phyloP scores from a whole-genome alignment of 2,329 filamentous ascomycete genomes.

The Hymenoscyphus linearis region DNA sequence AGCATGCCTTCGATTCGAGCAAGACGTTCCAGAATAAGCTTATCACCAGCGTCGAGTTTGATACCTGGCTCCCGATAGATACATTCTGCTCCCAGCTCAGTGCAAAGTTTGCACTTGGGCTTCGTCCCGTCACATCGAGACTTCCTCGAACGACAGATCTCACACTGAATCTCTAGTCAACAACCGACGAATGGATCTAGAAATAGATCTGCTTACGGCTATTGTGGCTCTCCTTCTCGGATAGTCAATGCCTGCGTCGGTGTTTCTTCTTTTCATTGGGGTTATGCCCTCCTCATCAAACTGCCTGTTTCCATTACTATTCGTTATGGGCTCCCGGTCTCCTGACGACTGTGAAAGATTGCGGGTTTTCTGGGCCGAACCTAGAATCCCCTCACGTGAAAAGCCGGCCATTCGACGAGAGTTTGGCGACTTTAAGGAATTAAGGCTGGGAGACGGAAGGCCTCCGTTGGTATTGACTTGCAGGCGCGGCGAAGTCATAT shows the following conservation, averaged over 20 bases:
- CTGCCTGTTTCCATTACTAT: conserved; percentile 39
- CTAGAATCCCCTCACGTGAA: conserved; percentile 50
- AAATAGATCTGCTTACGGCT: conserved; percentile 45
- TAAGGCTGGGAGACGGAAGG: conserved; percentile 24
- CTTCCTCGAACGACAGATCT: conserved; percentile 75
- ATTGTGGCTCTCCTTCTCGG: conserved; percentile 60
- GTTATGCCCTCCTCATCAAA: conserved; percentile 47
- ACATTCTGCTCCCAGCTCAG: conserved; percentile 75
- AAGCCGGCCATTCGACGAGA: conserved; percentile 43
- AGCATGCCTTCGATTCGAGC: conserved; percentile 72
- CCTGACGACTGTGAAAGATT: conserved; percentile 52
- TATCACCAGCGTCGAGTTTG: conserved; percentile 82
- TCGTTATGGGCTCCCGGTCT: conserved; percentile 32
- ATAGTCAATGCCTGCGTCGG: conserved; percentile 57
- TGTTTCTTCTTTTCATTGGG: conserved; percentile 57
- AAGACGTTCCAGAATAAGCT: conserved; percentile 75
- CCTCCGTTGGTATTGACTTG: conserved; percentile 21
- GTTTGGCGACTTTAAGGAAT: conserved; percentile 46
- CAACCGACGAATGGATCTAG: conserved; percentile 6
- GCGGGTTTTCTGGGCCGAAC: conserved; percentile 47
- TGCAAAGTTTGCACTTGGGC: conserved; percentile 80
- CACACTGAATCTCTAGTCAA: conserved; percentile 50
- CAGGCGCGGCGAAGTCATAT: conserved; percentile 26
- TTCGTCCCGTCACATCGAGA: conserved; percentile 74
- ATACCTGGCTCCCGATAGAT: conserved; percentile 81